Evolutionary conservation across 169 alveolate species (phyloP).

Genomic region (Eimeria zaria): DNA sequence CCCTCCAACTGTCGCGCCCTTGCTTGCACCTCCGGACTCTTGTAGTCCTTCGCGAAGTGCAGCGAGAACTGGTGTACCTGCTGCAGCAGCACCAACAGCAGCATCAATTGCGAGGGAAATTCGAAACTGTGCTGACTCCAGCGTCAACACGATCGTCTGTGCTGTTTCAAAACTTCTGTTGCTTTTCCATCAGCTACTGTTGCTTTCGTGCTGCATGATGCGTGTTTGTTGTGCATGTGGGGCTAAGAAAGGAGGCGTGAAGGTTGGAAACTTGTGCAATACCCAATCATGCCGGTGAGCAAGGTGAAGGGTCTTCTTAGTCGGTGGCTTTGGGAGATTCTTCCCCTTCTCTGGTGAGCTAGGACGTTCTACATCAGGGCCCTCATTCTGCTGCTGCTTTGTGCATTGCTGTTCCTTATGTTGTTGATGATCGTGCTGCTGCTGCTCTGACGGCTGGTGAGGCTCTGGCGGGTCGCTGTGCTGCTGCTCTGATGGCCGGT

Average conservation of each 20-base stretch:
- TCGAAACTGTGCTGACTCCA: not conserved
- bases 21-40: constrained; percentile 74
- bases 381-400: constrained; percentile 18
- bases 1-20: constrained; percentile 16
- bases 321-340: not conserved
- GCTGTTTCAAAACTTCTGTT: not conserved
- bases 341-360: not conserved
- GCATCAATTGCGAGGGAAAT: not conserved
- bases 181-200: not conserved
- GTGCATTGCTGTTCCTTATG: not conserved
- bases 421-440: not conserved
- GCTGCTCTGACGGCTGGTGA: not conserved
- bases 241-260: not conserved
- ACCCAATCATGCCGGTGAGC: constrained; percentile 35
- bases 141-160: not conserved
- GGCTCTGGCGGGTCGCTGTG: not conserved
- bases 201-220: constrained; percentile 34
- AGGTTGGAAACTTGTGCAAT: not conserved
- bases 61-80: not conserved
- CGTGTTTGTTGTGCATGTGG: not conserved
- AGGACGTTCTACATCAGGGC: not conserved
- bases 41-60: constrained; percentile 43
- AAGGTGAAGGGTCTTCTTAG: not conserved
- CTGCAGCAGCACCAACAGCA: not conserved
- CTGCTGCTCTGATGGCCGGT: not conserved